phyloP scores from a whole-genome alignment of 306 rosid species.

The Coriaria nepalensis region DNA sequence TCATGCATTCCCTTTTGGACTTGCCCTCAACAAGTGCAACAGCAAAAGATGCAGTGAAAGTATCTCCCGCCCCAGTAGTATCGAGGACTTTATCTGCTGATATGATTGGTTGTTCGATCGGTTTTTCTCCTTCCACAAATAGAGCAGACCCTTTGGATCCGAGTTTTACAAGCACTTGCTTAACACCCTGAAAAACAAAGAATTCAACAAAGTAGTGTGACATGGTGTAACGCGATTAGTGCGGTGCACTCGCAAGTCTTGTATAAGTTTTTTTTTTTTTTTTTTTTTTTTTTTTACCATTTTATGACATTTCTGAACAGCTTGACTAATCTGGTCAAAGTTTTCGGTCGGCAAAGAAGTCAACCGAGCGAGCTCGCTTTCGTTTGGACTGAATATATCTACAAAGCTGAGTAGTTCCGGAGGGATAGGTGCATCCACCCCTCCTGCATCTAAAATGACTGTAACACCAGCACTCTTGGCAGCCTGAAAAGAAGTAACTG shows the following conservation, averaged over 20 bases:
- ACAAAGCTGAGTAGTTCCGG: constrained; percentile 46
- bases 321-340: constrained; percentile 50
- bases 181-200: constrained; percentile 73
- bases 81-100: constrained; percentile 50
- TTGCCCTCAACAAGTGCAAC: constrained; percentile 81
- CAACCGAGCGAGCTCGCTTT: constrained; percentile 66
- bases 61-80: constrained; percentile 93
- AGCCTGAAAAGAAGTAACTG: no score
- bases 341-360: constrained; percentile 60
- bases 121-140: constrained; percentile 68
- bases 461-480: constrained; percentile 74
- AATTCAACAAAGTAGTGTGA: no score
- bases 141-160: constrained; percentile 79
- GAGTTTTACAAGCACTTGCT: constrained; percentile 81
- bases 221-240: no score
- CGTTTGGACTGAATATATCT: constrained; percentile 84
- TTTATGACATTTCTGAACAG: constrained; percentile 58
- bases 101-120: constrained; percentile 56
- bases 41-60: constrained; percentile 86
- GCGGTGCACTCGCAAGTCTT: no score
- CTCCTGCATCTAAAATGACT: constrained; percentile 81
- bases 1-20: constrained; percentile 54
- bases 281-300: no score
- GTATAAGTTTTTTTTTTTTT: no score
- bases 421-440: constrained; percentile 61